These are phyloP conservation scores for Gorgonomyces haynaldii DNA, from an alignment of 192 early-diverging fungal genomes.

Conservation along the genomic window DNA sequence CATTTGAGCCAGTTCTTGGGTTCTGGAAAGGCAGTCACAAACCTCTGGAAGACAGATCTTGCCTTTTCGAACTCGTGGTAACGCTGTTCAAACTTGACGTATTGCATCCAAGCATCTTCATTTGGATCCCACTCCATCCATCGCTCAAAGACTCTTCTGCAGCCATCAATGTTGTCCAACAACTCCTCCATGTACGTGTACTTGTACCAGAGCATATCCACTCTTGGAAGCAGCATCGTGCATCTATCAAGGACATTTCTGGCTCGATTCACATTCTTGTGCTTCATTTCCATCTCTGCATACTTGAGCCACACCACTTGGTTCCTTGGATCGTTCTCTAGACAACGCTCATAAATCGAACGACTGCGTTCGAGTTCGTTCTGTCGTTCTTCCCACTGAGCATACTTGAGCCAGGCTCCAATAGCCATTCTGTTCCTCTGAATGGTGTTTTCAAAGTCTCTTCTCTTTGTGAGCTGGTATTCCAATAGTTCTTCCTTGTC, in stretches of 20 bases:
- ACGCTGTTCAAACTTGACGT: constrained; percentile 84
- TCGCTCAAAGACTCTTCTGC: constrained; percentile 88
- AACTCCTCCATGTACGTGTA: constrained; percentile 98
- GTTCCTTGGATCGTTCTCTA: constrained; percentile 82
- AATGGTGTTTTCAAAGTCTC: constrained; percentile 88
- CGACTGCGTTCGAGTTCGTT: constrained; percentile 55
- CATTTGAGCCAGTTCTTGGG: constrained; percentile 95
- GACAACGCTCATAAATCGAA: constrained; percentile 3
- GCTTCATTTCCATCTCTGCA: constrained; percentile 97
- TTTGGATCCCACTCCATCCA: constrained; percentile 99
- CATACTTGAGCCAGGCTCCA: constrained; percentile 90
- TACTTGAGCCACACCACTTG: constrained; percentile 84
- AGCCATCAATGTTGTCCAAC: constrained; percentile 78
- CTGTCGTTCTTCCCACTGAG: constrained; percentile 89
- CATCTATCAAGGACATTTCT: constrained; percentile 92
- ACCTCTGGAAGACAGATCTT: constrained; percentile 67
- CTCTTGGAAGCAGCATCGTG: constrained; percentile 68
- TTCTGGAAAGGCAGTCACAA: constrained; percentile 81
- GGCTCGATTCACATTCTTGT: constrained; percentile 83
- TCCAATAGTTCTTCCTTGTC: constrained; percentile 89
- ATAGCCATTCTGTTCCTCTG: constrained; percentile 75
- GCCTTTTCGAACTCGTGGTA: constrained; percentile 75
- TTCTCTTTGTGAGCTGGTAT: constrained; percentile 79
- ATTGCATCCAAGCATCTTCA: constrained; percentile 86
- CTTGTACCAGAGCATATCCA: constrained; percentile 69